Conservation (phyloP, 2,329 filamentous ascomycete species). For the Clonostachys rosea region DNA sequence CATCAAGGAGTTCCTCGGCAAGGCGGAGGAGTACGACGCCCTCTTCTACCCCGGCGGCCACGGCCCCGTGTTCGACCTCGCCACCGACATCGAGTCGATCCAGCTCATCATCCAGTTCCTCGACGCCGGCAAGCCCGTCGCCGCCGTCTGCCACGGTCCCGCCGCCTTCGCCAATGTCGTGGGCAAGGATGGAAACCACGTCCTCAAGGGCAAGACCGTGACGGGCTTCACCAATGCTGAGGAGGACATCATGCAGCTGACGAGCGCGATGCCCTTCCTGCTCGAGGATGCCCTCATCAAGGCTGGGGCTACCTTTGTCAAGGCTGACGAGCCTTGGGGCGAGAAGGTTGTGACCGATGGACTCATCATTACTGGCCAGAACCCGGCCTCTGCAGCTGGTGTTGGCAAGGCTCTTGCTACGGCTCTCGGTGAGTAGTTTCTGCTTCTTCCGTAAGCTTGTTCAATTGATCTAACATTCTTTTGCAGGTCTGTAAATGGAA, state of each 20-base stretch:
- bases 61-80: constrained; percentile 65
- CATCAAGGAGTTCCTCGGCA: constrained; percentile 50
- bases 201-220: constrained; percentile 51
- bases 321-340: constrained; percentile 44
- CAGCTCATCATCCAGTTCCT: constrained; percentile 60
- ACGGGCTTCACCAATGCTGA: constrained; percentile 61
- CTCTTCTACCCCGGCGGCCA: constrained; percentile 54
- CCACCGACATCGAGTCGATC: constrained; percentile 49
- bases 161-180: constrained; percentile 57
- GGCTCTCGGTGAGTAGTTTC: constrained; percentile 25
- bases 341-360: constrained; percentile 46
- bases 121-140: constrained; percentile 54
- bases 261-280: constrained; percentile 51
- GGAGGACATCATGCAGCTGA: constrained; percentile 39
- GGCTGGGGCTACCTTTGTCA: constrained; percentile 49
- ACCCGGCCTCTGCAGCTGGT: constrained; percentile 45
- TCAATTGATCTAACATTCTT: too few species aligned
- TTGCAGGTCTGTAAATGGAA: too few species aligned
- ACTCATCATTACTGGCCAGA: constrained; percentile 52
- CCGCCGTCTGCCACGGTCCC: constrained; percentile 67
- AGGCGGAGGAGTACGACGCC: constrained; percentile 58
- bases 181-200: constrained; percentile 38
- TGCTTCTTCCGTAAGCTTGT: too few species aligned
- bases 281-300: constrained; percentile 51
- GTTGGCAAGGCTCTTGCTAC: constrained; percentile 47